Evolutionary conservation across 106 monocot genomes (phyloP).

Genomic region (Triglochin maritima): DNA sequence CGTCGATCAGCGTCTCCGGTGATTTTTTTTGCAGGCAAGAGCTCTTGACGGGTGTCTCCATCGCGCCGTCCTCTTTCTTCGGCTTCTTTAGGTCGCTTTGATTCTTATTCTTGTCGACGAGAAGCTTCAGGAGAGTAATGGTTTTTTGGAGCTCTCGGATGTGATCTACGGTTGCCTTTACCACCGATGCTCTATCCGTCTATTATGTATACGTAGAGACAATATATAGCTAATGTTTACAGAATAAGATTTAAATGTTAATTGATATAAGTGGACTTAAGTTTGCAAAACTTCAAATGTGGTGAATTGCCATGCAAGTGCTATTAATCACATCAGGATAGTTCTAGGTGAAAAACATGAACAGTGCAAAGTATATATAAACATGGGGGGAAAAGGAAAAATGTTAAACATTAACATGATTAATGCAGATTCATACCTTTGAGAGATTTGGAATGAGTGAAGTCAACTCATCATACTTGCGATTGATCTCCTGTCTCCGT

Average conservation of each 20-base stretch:
- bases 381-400: neutral
- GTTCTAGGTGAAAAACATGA: too few species aligned
- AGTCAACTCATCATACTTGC: slow-evolving; percentile 50
- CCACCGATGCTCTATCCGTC: slow-evolving; percentile 76
- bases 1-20: slow-evolving; percentile 64
- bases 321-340: too few species aligned
- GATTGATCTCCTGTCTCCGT: slow-evolving; percentile 64
- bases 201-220: neutral
- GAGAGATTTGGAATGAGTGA: slow-evolving; percentile 71
- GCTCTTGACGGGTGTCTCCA: slow-evolving; percentile 30
- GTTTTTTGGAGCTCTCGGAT: slow-evolving; percentile 79
- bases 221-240: too few species aligned
- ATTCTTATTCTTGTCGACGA: slow-evolving; percentile 56
- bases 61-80: slow-evolving; percentile 17
- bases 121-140: slow-evolving; percentile 52
- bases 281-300: too few species aligned
- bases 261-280: too few species aligned
- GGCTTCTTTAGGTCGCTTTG: slow-evolving; percentile 24
- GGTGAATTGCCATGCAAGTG: too few species aligned
- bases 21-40: slow-evolving; percentile 81
- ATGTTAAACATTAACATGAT: neutral
- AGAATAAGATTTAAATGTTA: too few species aligned
- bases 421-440: slow-evolving; percentile 36
- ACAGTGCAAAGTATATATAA: neutral
- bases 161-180: slow-evolving; percentile 81